These are phyloP conservation scores for Ustilago shanxiensis DNA, from an alignment of 1,284 basidiomycete genomes.

Conservation along the genomic window DNA sequence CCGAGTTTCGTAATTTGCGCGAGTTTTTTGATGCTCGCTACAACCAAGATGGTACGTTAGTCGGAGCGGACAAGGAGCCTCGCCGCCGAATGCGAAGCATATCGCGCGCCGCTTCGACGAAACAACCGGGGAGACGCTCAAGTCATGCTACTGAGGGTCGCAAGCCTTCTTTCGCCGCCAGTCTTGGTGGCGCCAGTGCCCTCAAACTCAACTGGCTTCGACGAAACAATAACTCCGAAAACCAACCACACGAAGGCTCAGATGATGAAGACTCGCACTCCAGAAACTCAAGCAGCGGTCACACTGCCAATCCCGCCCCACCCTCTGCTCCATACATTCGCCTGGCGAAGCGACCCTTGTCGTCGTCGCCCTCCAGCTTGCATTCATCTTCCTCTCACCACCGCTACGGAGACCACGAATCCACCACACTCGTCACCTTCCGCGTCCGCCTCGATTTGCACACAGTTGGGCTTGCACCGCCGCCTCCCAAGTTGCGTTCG, in stretches of 20 bases:
- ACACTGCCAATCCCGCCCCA: constrained; percentile 24
- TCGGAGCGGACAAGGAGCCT: constrained; percentile 36
- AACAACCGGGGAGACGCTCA: constrained; percentile 17
- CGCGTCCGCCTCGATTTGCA: constrained; percentile 63
- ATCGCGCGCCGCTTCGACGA: constrained; percentile 42
- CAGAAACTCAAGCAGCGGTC: constrained; percentile 31
- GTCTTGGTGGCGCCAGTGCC: constrained; percentile 33
- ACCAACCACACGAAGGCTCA: constrained; percentile 29
- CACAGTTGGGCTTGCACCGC: constrained; percentile 51
- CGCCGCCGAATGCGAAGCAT: constrained; percentile 40
- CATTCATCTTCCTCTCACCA: constrained; percentile 25
- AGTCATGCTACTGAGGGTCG: constrained; percentile 38
- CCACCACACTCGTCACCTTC: constrained; percentile 34
- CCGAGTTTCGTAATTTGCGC: constrained; percentile 58
- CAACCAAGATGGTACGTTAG: constrained; percentile 24
- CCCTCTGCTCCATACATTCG: constrained; percentile 49
- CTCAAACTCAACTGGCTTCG: constrained; percentile 52
- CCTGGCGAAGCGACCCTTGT: constrained; percentile 19
- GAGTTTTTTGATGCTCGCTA: constrained; percentile 65
- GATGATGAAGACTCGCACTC: constrained; percentile 50
- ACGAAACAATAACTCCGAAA: constrained; percentile 37
- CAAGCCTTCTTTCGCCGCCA: constrained; percentile 51
- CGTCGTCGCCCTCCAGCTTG: constrained; percentile 20
- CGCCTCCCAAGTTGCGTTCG: constrained; percentile 34
- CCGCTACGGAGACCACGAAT: constrained; percentile 17